Conservation (phyloP, 257 asterid genomes). For the Cruciata laevipes region DNA sequence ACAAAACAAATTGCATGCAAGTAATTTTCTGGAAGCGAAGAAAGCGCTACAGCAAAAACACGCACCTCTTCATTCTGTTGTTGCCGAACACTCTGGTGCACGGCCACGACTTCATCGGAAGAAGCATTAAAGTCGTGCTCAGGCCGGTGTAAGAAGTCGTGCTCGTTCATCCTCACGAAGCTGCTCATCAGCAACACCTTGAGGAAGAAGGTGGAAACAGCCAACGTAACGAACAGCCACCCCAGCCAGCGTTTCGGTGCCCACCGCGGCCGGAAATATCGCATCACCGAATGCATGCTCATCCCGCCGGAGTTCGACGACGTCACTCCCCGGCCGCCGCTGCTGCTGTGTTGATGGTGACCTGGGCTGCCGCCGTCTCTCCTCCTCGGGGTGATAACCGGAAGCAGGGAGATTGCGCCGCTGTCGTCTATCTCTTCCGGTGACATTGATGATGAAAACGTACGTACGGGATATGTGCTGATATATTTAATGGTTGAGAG, state of each 20-base stretch:
- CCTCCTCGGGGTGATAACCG: constrained; percentile 18
- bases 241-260: constrained; percentile 21
- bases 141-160: constrained; percentile 20
- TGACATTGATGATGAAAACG: neutral
- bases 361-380: neutral
- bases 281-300: neutral
- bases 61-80: neutral
- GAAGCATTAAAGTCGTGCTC: neutral
- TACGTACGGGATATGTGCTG: too few relatives aligned
- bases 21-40: neutral
- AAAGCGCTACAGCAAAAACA: neutral
- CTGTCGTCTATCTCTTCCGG: neutral
- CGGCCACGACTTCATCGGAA: neutral
- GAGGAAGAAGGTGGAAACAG: constrained; percentile 21
- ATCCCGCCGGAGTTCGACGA: too few relatives aligned
- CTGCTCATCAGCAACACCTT: constrained; percentile 26
- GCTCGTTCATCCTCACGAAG: constrained; percentile 15
- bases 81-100: too few relatives aligned
- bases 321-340: neutral
- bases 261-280: constrained; percentile 23
- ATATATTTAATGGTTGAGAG: neutral
- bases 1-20: too few relatives aligned
- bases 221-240: constrained; percentile 18
- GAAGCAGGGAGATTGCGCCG: constrained; percentile 7
- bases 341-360: too few relatives aligned